Conservation (phyloP, 2,329 filamentous ascomycete genomes). For the Hirsutella rhossiliensis region DNA sequence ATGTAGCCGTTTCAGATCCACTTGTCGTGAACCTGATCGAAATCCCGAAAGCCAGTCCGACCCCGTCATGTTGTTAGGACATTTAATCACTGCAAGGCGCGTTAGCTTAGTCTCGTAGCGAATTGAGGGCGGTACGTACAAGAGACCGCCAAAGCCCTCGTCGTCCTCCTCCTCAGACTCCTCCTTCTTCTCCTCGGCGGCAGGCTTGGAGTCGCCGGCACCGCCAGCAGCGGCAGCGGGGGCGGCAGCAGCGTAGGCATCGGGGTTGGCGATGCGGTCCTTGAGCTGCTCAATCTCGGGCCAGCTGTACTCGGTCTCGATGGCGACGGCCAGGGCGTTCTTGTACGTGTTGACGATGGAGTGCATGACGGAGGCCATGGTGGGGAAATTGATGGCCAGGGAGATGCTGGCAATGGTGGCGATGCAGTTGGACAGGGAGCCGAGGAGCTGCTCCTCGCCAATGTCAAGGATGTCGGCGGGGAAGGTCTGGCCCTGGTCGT, state of each 20-base stretch:
- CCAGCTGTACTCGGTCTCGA: slow-evolving; percentile 89
- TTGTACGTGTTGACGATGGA: slow-evolving; percentile 97
- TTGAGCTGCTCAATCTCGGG: slow-evolving; percentile 94
- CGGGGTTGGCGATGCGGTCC: slow-evolving; percentile 98
- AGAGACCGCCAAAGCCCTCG: slow-evolving; percentile 69
- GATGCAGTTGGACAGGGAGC: slow-evolving; percentile 69
- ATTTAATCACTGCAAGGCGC: slow-evolving; percentile 37
- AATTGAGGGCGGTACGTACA: slow-evolving; percentile 31
- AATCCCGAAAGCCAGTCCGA: slow-evolving; percentile 27
- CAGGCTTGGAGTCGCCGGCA: slow-evolving; percentile 33
- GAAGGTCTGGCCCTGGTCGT: slow-evolving; percentile 95
- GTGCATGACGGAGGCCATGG: slow-evolving; percentile 91
- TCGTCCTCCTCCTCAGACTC: slow-evolving; percentile 60
- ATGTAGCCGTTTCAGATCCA: slow-evolving; percentile 31
- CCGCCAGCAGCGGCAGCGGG: slow-evolving; percentile 53
- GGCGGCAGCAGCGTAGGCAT: slow-evolving; percentile 79
- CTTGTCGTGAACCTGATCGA: slow-evolving; percentile 32
- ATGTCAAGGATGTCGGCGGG: slow-evolving; percentile 78
- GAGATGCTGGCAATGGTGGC: slow-evolving; percentile 82
- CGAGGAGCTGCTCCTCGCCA: slow-evolving; percentile 85
- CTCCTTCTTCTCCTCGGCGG: slow-evolving; percentile 52
- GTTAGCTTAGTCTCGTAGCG: slow-evolving; percentile 23
- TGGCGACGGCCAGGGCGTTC: slow-evolving; percentile 81
- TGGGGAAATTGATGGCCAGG: slow-evolving; percentile 88
- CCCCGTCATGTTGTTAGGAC: slow-evolving; percentile 23